These are phyloP conservation scores for Leonotis leonurus DNA, from an alignment of 257 asterid genomes.

Conservation along the genomic window DNA sequence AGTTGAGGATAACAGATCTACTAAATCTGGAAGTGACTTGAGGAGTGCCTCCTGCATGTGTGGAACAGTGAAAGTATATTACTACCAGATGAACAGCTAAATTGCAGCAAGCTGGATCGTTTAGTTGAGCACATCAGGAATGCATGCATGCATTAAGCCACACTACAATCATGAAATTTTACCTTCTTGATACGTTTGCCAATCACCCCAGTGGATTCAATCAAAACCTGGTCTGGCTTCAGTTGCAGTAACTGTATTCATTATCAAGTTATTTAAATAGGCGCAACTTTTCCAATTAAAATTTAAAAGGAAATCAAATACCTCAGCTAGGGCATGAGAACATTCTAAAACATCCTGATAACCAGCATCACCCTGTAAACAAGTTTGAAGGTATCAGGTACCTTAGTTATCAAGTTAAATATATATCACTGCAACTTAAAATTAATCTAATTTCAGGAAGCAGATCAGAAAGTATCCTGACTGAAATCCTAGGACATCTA, in stretches of 20 bases:
- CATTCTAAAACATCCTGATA: constrained; percentile 86
- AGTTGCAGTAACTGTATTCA: constrained; percentile 61
- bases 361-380: constrained; percentile 85
- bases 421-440: not conserved
- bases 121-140: not conserved
- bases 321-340: constrained; percentile 74
- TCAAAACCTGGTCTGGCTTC: constrained; percentile 68
- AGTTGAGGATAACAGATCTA: constrained; percentile 53
- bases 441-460: not conserved
- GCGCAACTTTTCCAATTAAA: not conserved
- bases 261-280: constrained; percentile 15
- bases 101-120: not conserved
- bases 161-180: not conserved
- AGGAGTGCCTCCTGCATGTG: constrained; percentile 85
- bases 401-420: constrained; percentile 9
- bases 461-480: not conserved
- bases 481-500: not conserved
- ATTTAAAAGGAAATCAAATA: constrained; percentile 3
- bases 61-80: constrained; percentile 21
- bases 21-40: constrained; percentile 74
- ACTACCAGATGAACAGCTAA: constrained; percentile 7
- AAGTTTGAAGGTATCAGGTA: constrained; percentile 11
- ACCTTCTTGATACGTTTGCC: constrained; percentile 97
- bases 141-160: not conserved
- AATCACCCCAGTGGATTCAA: constrained; percentile 97